Base-by-base conservation (phyloP, 108 stramenopile genomes). In the Pseudonitzschia multistriata region DNA sequence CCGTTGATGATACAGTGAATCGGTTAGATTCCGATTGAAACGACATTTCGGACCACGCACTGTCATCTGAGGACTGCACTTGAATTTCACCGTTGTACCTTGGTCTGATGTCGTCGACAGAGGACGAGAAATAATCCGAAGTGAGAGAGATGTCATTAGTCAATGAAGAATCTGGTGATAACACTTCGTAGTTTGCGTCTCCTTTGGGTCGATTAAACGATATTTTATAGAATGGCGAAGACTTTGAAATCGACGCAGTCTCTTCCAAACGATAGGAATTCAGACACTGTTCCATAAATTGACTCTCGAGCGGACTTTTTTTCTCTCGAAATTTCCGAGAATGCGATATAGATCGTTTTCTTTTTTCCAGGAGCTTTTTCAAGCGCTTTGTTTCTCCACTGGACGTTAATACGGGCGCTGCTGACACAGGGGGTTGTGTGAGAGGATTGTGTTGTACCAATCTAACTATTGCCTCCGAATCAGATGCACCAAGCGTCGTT, bases 41-140 rank as follows among this genome's bases (percentile, higher is more conserved):
- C 5, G 63, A 64, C 63, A 64, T 64, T 64, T 64, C 63, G n/a
- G 63, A 64, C 63, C 63, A 64, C 15, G n/a, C 28, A 47, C 63
- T 64, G 31, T 60, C 21, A 33, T 33, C 35, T 19, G 59, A 60
- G 30, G 59, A 31, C 0, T 60, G 25, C 34, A 60, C n/a, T 3
- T 36, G 59, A 35, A 6, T 29, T 34, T 19, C 59, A 33, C 19
- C 35, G 27, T 33, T 8, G 28, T 33, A 21, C 17, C 10, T 60
- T 60, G 59, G 31, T 33, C 11, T 3, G 0, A 11, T 60, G 27
- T 29, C 33, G 31, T n/a, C 59, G 3, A 29, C 35, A 1, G 2
- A 36, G 3, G 28, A 35, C n/a, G 59, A 60, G 59, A 28, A 60
- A 52, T 36, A 0, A 36, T 60, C 28, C 59, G 5, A 36, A 35